A percentile compares a stretch with the other conserved stretches of the same genome.
These are phyloP conservation scores for Cornus kousa DNA, from an alignment of 148 eudicot genomes.

Conservation along the genomic window DNA sequence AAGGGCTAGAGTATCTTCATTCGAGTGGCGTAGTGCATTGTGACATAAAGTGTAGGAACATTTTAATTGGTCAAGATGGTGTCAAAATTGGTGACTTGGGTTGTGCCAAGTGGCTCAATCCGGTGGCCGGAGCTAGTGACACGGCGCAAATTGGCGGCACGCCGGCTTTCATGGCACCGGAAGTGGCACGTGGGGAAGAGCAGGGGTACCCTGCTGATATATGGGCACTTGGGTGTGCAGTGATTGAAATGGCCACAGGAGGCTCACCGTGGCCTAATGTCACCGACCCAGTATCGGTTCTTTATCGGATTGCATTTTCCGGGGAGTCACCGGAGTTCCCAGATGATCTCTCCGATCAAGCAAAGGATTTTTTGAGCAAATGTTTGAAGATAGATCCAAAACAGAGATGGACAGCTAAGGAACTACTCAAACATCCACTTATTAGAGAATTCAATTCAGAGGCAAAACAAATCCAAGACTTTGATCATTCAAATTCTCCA, in stretches of 20 bases:
- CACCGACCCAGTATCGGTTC: conserved; percentile 32
- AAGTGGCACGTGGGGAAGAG: conserved; percentile 61
- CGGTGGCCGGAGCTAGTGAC: conserved; percentile 3
- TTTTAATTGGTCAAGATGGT: conserved; percentile 31
- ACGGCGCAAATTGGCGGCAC: conserved; percentile 49
- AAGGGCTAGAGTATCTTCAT: conserved; percentile 51
- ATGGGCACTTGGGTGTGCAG: conserved; percentile 71
- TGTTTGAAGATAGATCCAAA: conserved; percentile 53
- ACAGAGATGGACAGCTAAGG: conserved; percentile 53
- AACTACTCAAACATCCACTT: conserved; percentile 69
- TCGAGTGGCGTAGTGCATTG: conserved; percentile 53
- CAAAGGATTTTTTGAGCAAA: conserved; percentile 56
- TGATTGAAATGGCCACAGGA: conserved; percentile 66
- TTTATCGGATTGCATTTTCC: conserved; percentile 53
- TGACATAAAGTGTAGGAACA: conserved; percentile 49
- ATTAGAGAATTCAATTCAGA: conserved; percentile 14
- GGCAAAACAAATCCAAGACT: not conserved
- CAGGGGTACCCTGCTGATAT: conserved; percentile 54
- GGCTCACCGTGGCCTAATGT: conserved; percentile 44
- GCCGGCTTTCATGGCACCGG: conserved; percentile 71
- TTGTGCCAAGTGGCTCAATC: conserved; percentile 42
- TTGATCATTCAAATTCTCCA: conserved; percentile 35
- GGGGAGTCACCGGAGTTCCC: conserved; percentile 51
- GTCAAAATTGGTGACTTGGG: conserved; percentile 73
- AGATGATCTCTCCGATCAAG: conserved; percentile 33